phyloP scores from a whole-genome alignment of 495 filamentous ascomycete species.

The Neurospora terricola region DNA sequence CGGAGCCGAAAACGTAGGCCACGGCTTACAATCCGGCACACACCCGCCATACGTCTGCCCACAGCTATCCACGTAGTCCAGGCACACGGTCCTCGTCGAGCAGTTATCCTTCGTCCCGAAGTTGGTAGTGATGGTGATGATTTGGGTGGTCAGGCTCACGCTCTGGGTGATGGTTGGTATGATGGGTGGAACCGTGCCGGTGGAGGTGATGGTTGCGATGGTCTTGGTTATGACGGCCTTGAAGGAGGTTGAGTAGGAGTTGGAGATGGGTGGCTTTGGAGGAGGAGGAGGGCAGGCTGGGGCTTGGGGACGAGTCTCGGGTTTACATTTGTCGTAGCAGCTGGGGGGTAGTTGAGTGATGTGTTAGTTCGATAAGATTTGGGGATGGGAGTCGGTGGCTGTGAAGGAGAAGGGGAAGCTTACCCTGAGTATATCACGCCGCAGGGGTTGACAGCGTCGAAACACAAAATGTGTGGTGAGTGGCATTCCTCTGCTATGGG shows the following conservation, averaged over 20 bases:
- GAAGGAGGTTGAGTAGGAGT: neutral
- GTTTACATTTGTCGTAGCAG: neutral
- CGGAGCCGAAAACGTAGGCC: neutral
- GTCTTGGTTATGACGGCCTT: neutral
- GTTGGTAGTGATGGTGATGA: neutral
- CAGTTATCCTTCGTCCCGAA: neutral
- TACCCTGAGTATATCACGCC: neutral
- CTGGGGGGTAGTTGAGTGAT: neutral
- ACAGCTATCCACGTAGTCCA: neutral
- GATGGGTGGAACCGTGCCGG: neutral
- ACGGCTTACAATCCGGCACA: neutral
- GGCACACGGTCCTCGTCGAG: neutral
- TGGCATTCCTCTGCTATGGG: neutral
- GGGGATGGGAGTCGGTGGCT: neutral
- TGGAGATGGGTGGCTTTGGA: neutral
- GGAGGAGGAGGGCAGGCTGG: neutral
- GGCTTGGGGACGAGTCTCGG: neutral
- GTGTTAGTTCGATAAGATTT: neutral
- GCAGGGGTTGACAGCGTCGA: neutral
- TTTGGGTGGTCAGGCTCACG: neutral
- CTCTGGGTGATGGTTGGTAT: neutral
- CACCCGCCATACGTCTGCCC: neutral
- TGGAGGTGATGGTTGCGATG: neutral
- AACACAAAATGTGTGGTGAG: neutral
- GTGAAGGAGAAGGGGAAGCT: neutral